Evolutionary conservation across 371 early-diverging fungal genomes (phyloP).

Genomic region (Rhizopus stolonifer): DNA sequence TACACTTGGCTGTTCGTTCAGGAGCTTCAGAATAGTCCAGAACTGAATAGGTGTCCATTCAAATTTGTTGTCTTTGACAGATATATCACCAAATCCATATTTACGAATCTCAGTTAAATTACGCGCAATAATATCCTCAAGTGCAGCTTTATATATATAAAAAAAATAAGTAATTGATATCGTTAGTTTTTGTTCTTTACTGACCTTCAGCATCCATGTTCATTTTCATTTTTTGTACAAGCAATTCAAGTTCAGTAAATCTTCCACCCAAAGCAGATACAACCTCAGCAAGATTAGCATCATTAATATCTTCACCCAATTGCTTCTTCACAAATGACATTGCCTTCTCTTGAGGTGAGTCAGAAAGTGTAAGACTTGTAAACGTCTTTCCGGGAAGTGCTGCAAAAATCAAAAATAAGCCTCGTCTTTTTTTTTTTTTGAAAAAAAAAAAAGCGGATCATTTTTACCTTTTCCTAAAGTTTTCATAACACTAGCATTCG

Average conservation of each 20-base stretch:
- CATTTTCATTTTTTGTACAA: slow-evolving; percentile 82
- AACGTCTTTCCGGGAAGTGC: slow-evolving; percentile 80
- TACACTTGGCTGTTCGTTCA: slow-evolving; percentile 59
- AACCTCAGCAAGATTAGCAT: slow-evolving; percentile 50
- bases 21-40: slow-evolving; percentile 69
- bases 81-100: not conserved
- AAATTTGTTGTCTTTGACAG: slow-evolving; percentile 28
- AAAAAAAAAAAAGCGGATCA: too few species aligned
- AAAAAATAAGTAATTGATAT: not conserved
- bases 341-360: slow-evolving; percentile 71
- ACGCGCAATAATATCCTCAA: slow-evolving; percentile 76
- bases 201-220: slow-evolving; percentile 66
- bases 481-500: slow-evolving; percentile 73
- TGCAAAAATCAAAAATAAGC: slow-evolving; percentile 4
- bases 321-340: slow-evolving; percentile 62
- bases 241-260: slow-evolving; percentile 80
- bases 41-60: slow-evolving; percentile 79
- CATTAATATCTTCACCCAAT: slow-evolving; percentile 47
- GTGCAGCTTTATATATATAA: slow-evolving; percentile 40
- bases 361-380: slow-evolving; percentile 66
- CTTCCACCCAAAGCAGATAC: slow-evolving; percentile 84
- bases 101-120: slow-evolving; percentile 82
- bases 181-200: slow-evolving; percentile 36
- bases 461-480: slow-evolving; percentile 63
- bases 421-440: too few species aligned